These are phyloP conservation scores for Ilyonectria mors-panacis DNA, from an alignment of 2,329 filamentous ascomycete species.

Conservation along the genomic window DNA sequence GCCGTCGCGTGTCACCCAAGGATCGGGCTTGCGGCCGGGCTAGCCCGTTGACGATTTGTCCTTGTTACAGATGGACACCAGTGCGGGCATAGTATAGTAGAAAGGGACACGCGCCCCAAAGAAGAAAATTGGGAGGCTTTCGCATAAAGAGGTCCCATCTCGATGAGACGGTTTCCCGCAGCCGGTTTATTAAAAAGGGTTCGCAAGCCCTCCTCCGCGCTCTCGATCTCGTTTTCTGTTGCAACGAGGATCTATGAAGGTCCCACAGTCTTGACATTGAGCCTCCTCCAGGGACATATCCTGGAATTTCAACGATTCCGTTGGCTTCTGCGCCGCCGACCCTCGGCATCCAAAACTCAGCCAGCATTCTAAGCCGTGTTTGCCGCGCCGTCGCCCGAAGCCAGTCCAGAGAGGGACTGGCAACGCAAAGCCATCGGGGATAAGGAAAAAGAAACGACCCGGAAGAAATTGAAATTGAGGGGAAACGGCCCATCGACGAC, in stretches of 20 bases:
- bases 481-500: not conserved
- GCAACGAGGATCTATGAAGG: not conserved
- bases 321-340: not conserved
- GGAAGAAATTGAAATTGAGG: conserved; percentile 6
- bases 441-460: conserved; percentile 11
- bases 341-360: not conserved
- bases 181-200: conserved; percentile 20
- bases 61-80: conserved; percentile 13
- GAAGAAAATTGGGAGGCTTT: conserved; percentile 5
- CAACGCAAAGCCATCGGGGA: conserved; percentile 1
- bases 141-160: conserved; percentile 18
- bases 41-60: conserved; percentile 17
- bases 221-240: not conserved
- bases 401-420: conserved; percentile 6
- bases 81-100: not conserved
- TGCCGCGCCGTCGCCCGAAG: not conserved
- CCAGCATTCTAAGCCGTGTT: not conserved
- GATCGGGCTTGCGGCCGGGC: conserved; percentile 24
- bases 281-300: not conserved
- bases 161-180: conserved; percentile 11
- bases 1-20: conserved; percentile 44
- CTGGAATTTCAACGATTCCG: not conserved
- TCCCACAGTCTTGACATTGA: not conserved
- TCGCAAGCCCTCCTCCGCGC: conserved; percentile 2
- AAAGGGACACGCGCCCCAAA: conserved; percentile 19